Conservation (phyloP, 176 grass and related monocot genomes). For the Musa beccarii region DNA sequence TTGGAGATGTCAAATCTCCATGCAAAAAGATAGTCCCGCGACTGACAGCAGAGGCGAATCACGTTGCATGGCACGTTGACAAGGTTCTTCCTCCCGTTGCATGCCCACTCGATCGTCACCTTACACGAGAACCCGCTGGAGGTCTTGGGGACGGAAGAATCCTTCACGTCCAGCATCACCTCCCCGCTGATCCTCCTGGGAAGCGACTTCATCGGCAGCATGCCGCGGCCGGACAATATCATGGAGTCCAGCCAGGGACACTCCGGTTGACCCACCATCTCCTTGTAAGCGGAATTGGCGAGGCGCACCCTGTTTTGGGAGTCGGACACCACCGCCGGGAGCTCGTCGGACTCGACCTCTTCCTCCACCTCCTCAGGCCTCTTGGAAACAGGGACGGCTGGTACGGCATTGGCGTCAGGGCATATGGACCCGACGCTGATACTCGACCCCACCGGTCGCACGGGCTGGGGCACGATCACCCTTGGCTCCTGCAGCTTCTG, state of each 20-base stretch:
- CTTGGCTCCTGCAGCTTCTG: constrained; percentile 73
- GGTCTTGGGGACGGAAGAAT: constrained; percentile 25
- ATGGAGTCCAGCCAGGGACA: constrained; percentile 75
- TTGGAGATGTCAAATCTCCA: constrained; percentile 67
- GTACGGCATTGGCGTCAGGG: neutral
- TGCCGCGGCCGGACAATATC: neutral
- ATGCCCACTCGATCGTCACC: constrained; percentile 73
- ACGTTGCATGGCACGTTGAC: constrained; percentile 54
- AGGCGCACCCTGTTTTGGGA: constrained; percentile 67
- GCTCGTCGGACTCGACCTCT: constrained; percentile 55
- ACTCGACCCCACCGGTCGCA: constrained; percentile 62
- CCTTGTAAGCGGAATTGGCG: constrained; percentile 77
- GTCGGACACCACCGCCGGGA: constrained; percentile 69
- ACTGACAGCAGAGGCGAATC: constrained; percentile 50
- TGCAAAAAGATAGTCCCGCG: constrained; percentile 58
- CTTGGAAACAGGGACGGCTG: constrained; percentile 8
- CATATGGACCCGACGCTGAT: constrained; percentile 46
- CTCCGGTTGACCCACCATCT: constrained; percentile 79
- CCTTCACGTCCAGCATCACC: constrained; percentile 47
- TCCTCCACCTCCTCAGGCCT: constrained; percentile 49
- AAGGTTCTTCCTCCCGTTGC: constrained; percentile 41
- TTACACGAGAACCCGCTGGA: constrained; percentile 46
- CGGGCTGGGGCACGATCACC: constrained; percentile 55
- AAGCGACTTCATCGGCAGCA: constrained; percentile 5
- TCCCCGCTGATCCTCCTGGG: constrained; percentile 73